A percentile compares a stretch with the other conserved stretches of the same genome.
These are phyloP conservation scores for Xylariaceae sp. DNA, from an alignment of 2,329 filamentous ascomycete species.

Conservation along the genomic window DNA sequence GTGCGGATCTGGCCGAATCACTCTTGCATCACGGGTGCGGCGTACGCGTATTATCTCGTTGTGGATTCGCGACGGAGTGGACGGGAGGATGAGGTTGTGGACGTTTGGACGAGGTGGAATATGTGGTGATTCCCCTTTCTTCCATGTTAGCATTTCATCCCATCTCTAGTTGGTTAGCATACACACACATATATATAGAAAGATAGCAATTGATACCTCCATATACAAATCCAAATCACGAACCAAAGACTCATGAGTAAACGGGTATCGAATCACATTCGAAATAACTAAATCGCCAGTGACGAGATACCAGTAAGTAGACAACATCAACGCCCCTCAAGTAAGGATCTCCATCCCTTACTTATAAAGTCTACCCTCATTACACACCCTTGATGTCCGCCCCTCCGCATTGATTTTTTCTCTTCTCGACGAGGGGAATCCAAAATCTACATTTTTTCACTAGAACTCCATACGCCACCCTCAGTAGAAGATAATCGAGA, in stretches of 20 bases:
- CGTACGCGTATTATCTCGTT: conserved; percentile 67
- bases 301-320: too few species aligned
- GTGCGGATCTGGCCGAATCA: conserved; percentile 75
- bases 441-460: conserved; percentile 15
- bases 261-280: too few species aligned
- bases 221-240: too few species aligned
- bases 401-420: conserved; percentile 3
- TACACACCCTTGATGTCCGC: neutral
- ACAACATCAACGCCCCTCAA: neutral
- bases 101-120: conserved; percentile 68
- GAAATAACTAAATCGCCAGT: too few species aligned
- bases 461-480: conserved; percentile 26
- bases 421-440: neutral
- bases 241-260: too few species aligned
- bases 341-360: neutral
- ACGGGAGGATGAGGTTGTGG: conserved; percentile 58
- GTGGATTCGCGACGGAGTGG: conserved; percentile 57
- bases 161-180: too few species aligned
- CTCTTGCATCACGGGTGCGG: conserved; percentile 68
- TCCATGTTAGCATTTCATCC: too few species aligned
- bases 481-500: neutral
- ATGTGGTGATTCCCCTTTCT: conserved; percentile 52
- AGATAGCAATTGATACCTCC: neutral
- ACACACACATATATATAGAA: neutral
- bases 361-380: neutral